Percentiles rank a stretch among this genome's conserved stretches.
Conservation (phyloP, 2,329 filamentous ascomycete species). For the Plenodomus lindquistii region DNA sequence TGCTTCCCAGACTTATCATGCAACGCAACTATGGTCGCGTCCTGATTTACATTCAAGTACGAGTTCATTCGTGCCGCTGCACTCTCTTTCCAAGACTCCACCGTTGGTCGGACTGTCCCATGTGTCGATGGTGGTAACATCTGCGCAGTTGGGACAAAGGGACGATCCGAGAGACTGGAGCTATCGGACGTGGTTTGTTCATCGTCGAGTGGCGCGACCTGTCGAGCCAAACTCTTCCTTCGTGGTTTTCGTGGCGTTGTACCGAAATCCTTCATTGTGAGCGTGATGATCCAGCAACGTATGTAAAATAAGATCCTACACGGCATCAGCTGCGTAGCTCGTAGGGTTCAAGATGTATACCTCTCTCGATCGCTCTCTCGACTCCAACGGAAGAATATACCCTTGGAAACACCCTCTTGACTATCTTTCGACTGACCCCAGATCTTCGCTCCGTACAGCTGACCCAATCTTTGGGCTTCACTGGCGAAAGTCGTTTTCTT, state of each 20-base stretch:
- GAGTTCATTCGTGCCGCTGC: not conserved
- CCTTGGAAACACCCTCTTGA: not conserved
- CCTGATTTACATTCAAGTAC: not conserved
- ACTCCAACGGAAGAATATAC: too few species aligned
- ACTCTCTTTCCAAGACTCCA: not conserved
- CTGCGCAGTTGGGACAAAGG: not conserved
- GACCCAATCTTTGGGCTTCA: slow-evolving; percentile 4
- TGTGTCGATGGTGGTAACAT: not conserved
- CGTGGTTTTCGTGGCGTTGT: slow-evolving; percentile 4
- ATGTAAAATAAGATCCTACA: slow-evolving; percentile 13
- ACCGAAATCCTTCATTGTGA: slow-evolving; percentile 1
- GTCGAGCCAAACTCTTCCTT: slow-evolving; percentile 1
- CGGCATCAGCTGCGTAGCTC: not conserved
- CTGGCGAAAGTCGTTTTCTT: slow-evolving; percentile 6
- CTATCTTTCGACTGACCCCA: slow-evolving; percentile 8
- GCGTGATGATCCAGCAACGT: slow-evolving; percentile 14
- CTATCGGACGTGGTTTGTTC: not conserved
- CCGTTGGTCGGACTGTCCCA: not conserved
- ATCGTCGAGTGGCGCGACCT: not conserved
- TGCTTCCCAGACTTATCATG: not conserved
- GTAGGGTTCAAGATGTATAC: not conserved
- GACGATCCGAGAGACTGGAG: not conserved
- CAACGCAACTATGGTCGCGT: not conserved
- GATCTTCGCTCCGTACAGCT: slow-evolving; percentile 7
- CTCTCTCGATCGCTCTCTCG: not conserved